Evolutionary conservation across 495 filamentous ascomycete species (phyloP), one percentile per base, ranked within the genome.

Genomic region (Aspergillus kassunensis): DNA sequence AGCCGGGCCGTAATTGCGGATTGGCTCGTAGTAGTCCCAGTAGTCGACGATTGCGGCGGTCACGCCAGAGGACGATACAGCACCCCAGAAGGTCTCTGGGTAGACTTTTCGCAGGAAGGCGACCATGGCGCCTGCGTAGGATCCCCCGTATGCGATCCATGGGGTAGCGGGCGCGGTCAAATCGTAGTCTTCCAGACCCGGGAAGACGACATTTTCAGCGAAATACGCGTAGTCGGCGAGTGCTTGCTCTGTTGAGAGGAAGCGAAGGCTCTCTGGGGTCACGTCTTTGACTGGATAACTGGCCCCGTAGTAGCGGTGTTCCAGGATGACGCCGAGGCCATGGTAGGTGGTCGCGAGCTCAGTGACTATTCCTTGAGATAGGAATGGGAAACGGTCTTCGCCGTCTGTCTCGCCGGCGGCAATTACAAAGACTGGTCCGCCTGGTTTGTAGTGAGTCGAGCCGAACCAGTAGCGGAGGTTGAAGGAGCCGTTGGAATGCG

Each of bases 401-500:
- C 71, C 86, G 40, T 61, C 60, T 3, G 80, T 83, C 65, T 91
- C 87, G 20, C 87, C 86, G n/a, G 72, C 71, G 39, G 79, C 67
- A 0, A 91, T 72, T 1, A 90, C 79, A 49, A 91, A 83, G 8
- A 91, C 83, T 1, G 87, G 86, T 0, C 87, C 87, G 2, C 87
- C 87, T 0, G 70, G 69, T 51, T 80, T 75, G 65, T 89, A 90
- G 66, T 82, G 74, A 15, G 66, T 67, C 29, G 80, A 75, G 61
- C 89, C 85, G 60, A 88, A 85, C 82, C 83, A 90, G 68, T 89
- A 91, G 8, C 85, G 82, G 16, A 86, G 72, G 34, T 75, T 59
- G 58, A 87, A 88, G 2, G 63, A 75, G 23, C 54, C 81, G 46
- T 79, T 62, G 34, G 71, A 73, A 64, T 89, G 85, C n/a, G 86